A percentile compares a stretch with the other conserved stretches of the same genome.
Evolutionary conservation across 1,284 basidiomycete species (phyloP).

Genomic region (Cerioporus squamosus): DNA sequence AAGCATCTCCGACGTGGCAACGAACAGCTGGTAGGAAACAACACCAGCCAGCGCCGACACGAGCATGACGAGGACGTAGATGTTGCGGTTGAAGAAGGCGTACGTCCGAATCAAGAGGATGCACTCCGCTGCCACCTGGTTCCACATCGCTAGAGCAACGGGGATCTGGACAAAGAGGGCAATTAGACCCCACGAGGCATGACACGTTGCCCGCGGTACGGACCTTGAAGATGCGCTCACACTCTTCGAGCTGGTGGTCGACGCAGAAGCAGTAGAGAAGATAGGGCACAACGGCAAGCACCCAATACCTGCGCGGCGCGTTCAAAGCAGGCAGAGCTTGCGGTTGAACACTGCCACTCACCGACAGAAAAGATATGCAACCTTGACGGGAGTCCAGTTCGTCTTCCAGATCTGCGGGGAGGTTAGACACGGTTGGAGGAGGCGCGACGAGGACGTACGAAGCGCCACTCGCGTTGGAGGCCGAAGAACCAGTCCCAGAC

Average conservation of each 20-base stretch:
- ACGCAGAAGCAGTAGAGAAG: slow-evolving; percentile 72
- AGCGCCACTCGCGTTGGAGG: slow-evolving; percentile 73
- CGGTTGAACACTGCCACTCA: slow-evolving; percentile 37
- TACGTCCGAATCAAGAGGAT: slow-evolving; percentile 82
- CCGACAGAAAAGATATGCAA: slow-evolving; percentile 82
- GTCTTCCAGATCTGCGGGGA: slow-evolving; percentile 72
- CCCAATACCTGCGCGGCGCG: slow-evolving; percentile 65
- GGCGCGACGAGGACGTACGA: slow-evolving; percentile 47
- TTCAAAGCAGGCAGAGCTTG: neutral
- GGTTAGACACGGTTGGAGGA: slow-evolving; percentile 9
- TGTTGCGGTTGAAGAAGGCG: slow-evolving; percentile 80
- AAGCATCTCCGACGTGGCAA: slow-evolving; percentile 75
- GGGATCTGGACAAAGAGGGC: slow-evolving; percentile 54
- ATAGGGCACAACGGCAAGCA: slow-evolving; percentile 75
- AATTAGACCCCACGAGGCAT: slow-evolving; percentile 8
- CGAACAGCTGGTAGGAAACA: slow-evolving; percentile 78
- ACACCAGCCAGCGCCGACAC: slow-evolving; percentile 67
- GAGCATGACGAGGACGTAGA: slow-evolving; percentile 63
- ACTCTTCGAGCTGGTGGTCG: slow-evolving; percentile 63
- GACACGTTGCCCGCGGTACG: neutral
- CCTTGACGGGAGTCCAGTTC: slow-evolving; percentile 79
- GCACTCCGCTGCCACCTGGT: slow-evolving; percentile 80
- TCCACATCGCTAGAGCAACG: slow-evolving; percentile 81
- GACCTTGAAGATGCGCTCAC: slow-evolving; percentile 64
- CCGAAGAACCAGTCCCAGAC: slow-evolving; percentile 84